Conservation (phyloP, 192 early-diverging fungal species). For the Cladochytrium replicatum region DNA sequence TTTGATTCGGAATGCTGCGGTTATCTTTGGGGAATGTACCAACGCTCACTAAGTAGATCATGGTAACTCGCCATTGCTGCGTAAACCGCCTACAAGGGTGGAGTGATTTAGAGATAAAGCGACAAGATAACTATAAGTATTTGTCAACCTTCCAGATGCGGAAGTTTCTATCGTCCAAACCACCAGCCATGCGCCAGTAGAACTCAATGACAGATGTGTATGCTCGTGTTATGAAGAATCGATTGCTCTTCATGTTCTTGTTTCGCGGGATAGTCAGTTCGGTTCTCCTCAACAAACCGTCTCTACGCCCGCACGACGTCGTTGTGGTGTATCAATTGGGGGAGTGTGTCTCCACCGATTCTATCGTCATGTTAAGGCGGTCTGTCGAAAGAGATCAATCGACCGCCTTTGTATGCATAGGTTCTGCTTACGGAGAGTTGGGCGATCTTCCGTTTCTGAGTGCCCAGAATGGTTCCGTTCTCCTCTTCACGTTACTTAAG, state of each 20-base stretch:
- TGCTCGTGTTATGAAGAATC: conserved; percentile 6
- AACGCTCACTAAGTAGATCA: conserved; percentile 28
- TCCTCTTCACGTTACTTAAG: conserved; percentile 55
- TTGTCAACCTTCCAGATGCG: conserved; percentile 38
- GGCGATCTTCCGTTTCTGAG: conserved; percentile 50
- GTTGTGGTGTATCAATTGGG: conserved; percentile 36
- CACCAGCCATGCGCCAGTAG: conserved; percentile 41
- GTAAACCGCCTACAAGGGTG: conserved; percentile 36
- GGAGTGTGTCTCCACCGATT: neutral
- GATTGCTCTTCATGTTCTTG: neutral
- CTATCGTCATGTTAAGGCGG: too few species aligned
- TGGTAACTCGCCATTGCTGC: conserved; percentile 43
- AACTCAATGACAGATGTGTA: neutral
- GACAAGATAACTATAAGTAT: too few species aligned
- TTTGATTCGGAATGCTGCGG: conserved; percentile 29
- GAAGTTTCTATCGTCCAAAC: conserved; percentile 38
- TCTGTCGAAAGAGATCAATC: too few species aligned
- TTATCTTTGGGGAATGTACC: conserved; percentile 33
- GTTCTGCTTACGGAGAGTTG: conserved; percentile 27
- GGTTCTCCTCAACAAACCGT: conserved; percentile 30
- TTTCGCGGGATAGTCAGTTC: neutral
- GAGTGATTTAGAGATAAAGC: too few species aligned
- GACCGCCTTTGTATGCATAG: too few species aligned
- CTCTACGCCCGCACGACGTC: conserved; percentile 32
- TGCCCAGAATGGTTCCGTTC: conserved; percentile 42